A percentile compares a stretch with the other conserved stretches of the same genome.
These are phyloP conservation scores for Lecanicillium sp. DNA, from an alignment of 2,329 filamentous ascomycete genomes.

Conservation along the genomic window DNA sequence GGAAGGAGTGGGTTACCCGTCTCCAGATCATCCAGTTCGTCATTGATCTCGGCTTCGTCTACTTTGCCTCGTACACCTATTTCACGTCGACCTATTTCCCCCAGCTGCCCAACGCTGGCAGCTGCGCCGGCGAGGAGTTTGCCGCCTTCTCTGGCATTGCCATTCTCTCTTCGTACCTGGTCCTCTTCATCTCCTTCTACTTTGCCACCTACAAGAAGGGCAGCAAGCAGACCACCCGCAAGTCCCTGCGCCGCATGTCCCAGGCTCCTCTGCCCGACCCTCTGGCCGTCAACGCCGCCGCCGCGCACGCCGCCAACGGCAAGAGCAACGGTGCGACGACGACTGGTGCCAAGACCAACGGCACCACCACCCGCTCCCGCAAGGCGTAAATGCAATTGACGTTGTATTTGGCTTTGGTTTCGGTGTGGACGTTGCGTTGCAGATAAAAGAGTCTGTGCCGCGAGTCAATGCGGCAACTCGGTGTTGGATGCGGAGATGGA, in stretches of 20 bases:
- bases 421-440: no score
- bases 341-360: conserved; percentile 52
- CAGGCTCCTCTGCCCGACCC: conserved; percentile 72
- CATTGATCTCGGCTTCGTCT: conserved; percentile 95
- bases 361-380: conserved; percentile 58
- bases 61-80: conserved; percentile 99
- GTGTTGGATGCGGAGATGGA: no score
- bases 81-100: conserved; percentile 88
- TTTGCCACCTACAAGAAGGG: conserved; percentile 91
- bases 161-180: conserved; percentile 88
- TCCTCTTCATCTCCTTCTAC: conserved; percentile 99
- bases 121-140: conserved; percentile 94
- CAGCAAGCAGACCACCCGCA: conserved; percentile 76
- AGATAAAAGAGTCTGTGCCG: not conserved
- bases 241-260: conserved; percentile 62
- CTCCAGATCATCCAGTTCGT: conserved; percentile 97
- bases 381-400: conserved; percentile 45
- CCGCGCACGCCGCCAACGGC: conserved; percentile 45
- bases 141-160: conserved; percentile 87
- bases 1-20: conserved; percentile 99
- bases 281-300: conserved; percentile 59
- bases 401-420: no score
- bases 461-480: not conserved
- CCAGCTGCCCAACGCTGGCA: conserved; percentile 74
- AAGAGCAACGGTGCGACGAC: conserved; percentile 45